Conservation (phyloP, 2,329 filamentous ascomycete genomes). For the Scleromitrula shiraiana region DNA sequence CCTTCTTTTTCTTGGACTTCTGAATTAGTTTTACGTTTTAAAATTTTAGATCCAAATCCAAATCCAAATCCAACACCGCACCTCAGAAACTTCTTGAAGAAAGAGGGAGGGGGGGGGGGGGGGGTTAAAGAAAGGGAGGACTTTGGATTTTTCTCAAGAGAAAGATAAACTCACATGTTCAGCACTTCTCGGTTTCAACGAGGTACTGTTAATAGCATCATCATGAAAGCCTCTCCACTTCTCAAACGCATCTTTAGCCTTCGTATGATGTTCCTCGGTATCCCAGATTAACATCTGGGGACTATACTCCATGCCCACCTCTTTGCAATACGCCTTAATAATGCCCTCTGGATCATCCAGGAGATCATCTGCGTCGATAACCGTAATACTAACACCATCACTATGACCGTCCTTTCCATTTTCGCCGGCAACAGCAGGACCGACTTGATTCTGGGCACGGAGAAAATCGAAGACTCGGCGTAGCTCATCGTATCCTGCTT, state of each 20-base stretch:
- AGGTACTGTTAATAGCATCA: constrained; percentile 78
- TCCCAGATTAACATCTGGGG: constrained; percentile 81
- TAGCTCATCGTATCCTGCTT: constrained; percentile 87
- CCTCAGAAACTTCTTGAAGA: too few species aligned
- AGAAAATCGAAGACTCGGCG: constrained; percentile 83
- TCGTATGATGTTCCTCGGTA: constrained; percentile 59
- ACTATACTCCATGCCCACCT: constrained; percentile 68
- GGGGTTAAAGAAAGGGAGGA: background rate
- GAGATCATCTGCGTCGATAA: constrained; percentile 90
- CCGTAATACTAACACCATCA: constrained; percentile 63
- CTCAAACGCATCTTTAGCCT: constrained; percentile 71
- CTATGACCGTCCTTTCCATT: constrained; percentile 22
- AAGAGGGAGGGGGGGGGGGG: background rate
- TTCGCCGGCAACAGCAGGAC: constrained; percentile 52
- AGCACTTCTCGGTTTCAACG: constrained; percentile 61
- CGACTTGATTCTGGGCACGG: constrained; percentile 58
- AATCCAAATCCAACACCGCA: too few species aligned
- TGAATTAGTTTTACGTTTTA: background rate
- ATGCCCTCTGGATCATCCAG: constrained; percentile 74
- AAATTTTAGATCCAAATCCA: too few species aligned
- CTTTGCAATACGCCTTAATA: constrained; percentile 72
- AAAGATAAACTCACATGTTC: constrained; percentile 44
- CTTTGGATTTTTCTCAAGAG: too few species aligned
- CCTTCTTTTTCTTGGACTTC: constrained; percentile 41
- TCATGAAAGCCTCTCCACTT: constrained; percentile 98